Percentiles rank a stretch among this genome's conserved stretches.
These are phyloP conservation scores for Botrytis cinerea DNA, from an alignment of 2,329 filamentous ascomycete species.

Conservation along the genomic window DNA sequence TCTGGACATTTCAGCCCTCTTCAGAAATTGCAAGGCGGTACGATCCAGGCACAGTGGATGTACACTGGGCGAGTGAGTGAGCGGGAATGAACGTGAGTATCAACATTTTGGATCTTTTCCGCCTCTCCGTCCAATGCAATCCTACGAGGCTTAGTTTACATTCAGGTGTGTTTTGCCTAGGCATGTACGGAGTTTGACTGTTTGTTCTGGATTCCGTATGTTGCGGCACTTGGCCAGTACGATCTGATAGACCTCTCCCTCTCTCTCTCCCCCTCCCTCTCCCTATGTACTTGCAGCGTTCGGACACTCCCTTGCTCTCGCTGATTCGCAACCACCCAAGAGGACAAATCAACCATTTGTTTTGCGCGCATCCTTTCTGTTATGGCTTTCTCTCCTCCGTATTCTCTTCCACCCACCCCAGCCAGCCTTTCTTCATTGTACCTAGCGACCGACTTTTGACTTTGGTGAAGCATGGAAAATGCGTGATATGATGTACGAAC, in stretches of 20 bases:
- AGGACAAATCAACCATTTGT: not conserved
- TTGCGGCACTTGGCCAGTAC: not conserved
- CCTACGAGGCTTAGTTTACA: not conserved
- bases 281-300: not conserved
- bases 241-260: not conserved
- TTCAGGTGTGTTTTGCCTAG: no score
- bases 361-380: constrained; percentile 5
- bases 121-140: not conserved
- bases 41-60: not conserved
- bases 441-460: not conserved
- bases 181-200: not conserved
- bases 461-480: not conserved
- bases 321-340: no score
- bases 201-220: not conserved
- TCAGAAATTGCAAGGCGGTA: not conserved
- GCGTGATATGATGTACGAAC: not conserved
- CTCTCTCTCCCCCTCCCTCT: not conserved
- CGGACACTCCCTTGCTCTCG: not conserved
- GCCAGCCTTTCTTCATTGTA: not conserved
- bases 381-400: not conserved
- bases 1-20: constrained; percentile 5
- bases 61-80: not conserved
- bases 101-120: not conserved
- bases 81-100: not conserved
- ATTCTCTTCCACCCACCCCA: not conserved